Evolutionary conservation across 768 basidiomycete genomes (phyloP).

Genomic region (Russula ochroleuca): DNA sequence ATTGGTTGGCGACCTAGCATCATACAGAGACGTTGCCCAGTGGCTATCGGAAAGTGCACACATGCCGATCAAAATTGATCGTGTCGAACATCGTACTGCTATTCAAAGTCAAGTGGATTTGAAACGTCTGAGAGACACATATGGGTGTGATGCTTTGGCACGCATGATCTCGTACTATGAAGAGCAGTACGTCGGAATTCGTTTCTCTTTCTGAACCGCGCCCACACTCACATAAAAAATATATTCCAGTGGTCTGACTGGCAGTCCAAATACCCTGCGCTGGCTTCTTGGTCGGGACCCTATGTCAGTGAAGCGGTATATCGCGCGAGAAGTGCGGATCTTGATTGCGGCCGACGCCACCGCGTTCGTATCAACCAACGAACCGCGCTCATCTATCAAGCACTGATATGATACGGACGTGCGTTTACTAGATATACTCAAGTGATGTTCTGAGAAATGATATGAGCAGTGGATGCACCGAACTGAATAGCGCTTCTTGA

Average conservation of each 20-base stretch:
- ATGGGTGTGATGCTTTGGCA: constrained; percentile 31
- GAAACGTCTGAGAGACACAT: constrained; percentile 26
- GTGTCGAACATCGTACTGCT: constrained; percentile 27
- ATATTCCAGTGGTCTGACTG: constrained; percentile 33
- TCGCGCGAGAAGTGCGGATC: constrained; percentile 28
- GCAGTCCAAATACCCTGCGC: constrained; percentile 34
- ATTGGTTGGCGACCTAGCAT: constrained; percentile 34
- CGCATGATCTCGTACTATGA: constrained; percentile 37
- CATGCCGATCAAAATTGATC: constrained; percentile 28
- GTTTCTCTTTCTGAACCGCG: background rate
- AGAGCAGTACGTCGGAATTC: constrained; percentile 28
- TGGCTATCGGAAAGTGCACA: constrained; percentile 24
- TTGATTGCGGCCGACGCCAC: background rate
- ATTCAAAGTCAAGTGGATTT: constrained; percentile 15
- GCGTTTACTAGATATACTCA: constrained; percentile 10
- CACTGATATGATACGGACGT: background rate
- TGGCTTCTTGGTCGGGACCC: constrained; percentile 37
- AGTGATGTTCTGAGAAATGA: background rate
- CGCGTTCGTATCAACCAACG: background rate
- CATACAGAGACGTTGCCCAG: constrained; percentile 32
- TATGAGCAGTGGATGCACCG: background rate
- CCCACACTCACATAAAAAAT: background rate
- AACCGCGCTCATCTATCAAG: background rate
- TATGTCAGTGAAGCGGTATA: constrained; percentile 30
- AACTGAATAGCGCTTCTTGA: background rate